Evolutionary conservation across 257 asterid genomes (phyloP).

Genomic region (Petrea volubilis): DNA sequence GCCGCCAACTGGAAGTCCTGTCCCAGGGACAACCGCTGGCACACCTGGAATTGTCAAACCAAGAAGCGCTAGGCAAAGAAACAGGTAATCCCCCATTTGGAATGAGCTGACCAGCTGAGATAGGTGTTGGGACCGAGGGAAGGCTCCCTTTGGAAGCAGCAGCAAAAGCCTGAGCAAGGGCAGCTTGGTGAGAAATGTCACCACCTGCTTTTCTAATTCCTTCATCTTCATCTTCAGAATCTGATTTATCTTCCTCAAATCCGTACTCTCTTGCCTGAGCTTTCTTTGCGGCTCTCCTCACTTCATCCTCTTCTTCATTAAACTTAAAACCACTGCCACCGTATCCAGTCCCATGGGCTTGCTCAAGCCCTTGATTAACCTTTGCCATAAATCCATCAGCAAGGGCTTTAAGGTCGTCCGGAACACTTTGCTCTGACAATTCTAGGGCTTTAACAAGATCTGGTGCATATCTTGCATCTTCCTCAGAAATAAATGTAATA

Average conservation of each 20-base stretch:
- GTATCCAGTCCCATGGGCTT: constrained; percentile 85
- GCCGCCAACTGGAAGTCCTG: constrained; percentile 38
- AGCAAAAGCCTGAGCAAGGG: constrained; percentile 59
- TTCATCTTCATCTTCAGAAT: constrained; percentile 83
- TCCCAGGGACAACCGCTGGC: constrained; percentile 40
- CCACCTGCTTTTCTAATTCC: constrained; percentile 79
- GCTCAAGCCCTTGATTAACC: constrained; percentile 90
- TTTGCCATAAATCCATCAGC: constrained; percentile 77
- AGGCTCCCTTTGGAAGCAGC: constrained; percentile 51
- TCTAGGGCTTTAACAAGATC: constrained; percentile 85
- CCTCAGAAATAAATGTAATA: constrained; percentile 77
- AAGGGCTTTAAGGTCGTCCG: constrained; percentile 73
- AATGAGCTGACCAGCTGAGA: constrained; percentile 35
- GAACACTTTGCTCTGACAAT: constrained; percentile 82
- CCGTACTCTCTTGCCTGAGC: constrained; percentile 92
- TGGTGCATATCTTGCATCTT: constrained; percentile 80
- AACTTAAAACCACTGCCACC: constrained; percentile 93
- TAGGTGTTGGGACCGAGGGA: constrained; percentile 41
- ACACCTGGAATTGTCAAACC: constrained; percentile 44
- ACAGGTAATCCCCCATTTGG: constrained; percentile 55
- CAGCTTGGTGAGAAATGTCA: constrained; percentile 61
- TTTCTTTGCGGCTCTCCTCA: constrained; percentile 83
- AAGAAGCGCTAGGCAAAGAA: constrained; percentile 45
- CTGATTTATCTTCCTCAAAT: constrained; percentile 88
- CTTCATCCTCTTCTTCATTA: constrained; percentile 91